These are phyloP conservation scores for Leishmania major DNA, from an alignment of 208 protist genomes.

Conservation along the genomic window DNA sequence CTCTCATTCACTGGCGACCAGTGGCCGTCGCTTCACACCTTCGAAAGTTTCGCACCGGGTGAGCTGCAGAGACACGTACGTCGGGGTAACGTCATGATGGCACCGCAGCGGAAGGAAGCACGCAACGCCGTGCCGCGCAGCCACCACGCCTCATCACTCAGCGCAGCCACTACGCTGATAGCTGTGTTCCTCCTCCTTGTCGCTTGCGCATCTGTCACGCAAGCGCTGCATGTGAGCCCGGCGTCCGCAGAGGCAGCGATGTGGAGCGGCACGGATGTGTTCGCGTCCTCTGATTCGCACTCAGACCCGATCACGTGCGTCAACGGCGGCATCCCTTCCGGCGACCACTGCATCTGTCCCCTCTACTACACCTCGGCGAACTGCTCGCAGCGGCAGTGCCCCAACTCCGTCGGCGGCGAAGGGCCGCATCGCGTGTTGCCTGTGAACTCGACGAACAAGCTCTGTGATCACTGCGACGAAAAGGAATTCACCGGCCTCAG, in stretches of 20 bases:
- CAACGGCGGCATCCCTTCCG: constrained; percentile 48
- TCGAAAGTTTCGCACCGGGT: not conserved
- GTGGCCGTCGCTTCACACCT: not conserved
- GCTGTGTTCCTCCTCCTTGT: not conserved
- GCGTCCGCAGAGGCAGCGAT: not conserved
- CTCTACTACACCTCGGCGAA: constrained; percentile 56
- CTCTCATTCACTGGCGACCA: not conserved
- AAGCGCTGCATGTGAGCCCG: not conserved
- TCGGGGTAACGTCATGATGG: not conserved
- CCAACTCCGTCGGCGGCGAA: constrained; percentile 52
- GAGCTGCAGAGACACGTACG: not conserved
- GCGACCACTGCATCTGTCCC: constrained; percentile 55
- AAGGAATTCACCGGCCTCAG: constrained; percentile 54
- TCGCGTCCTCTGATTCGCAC: not conserved
- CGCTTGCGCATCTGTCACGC: not conserved
- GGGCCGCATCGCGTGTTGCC: constrained; percentile 42
- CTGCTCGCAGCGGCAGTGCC: constrained; percentile 64
- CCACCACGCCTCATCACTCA: not conserved
- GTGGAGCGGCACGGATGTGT: not conserved
- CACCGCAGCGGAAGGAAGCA: not conserved
- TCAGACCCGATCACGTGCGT: constrained; percentile 32
- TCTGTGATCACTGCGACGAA: constrained; percentile 52
- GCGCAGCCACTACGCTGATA: not conserved
- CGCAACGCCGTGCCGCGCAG: not conserved
- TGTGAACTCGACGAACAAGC: constrained; percentile 36